Evolutionary conservation across 257 asterid species (phyloP).

Genomic region (Solanum peruvianum): DNA sequence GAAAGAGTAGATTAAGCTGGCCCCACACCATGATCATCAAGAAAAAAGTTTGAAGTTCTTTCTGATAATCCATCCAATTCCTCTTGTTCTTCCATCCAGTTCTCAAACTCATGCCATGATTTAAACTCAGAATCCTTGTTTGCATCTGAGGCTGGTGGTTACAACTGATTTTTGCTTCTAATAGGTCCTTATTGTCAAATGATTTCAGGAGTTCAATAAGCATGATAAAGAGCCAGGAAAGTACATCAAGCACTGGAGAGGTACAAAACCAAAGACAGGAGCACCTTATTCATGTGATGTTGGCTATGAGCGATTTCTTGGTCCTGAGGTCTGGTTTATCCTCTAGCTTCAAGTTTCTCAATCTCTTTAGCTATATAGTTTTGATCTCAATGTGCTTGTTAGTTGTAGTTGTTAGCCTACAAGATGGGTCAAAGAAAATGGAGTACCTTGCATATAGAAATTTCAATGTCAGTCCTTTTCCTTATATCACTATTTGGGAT

Average conservation of each 20-base stretch:
- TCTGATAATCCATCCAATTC: background rate
- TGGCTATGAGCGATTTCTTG: conserved; percentile 97
- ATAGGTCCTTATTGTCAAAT: conserved; percentile 10
- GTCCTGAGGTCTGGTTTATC: conserved; percentile 73
- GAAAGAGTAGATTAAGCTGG: background rate
- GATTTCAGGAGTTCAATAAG: conserved; percentile 78
- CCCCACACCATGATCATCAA: background rate
- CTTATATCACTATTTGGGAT: background rate
- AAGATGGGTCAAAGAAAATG: background rate
- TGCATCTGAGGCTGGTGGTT: background rate
- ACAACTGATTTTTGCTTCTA: background rate
- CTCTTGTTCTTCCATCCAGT: background rate
- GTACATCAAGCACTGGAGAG: conserved; percentile 87
- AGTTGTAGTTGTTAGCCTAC: background rate
- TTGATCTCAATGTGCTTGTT: background rate
- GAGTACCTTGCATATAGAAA: background rate
- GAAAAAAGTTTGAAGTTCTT: background rate
- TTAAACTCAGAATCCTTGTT: background rate
- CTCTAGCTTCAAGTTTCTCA: conserved; percentile 8
- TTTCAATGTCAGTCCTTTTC: background rate
- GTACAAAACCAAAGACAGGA: conserved; percentile 91
- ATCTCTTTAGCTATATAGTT: background rate
- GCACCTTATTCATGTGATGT: conserved; percentile 90
- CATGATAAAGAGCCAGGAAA: conserved; percentile 90
- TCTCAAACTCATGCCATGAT: background rate